phyloP scores from a whole-genome alignment of 345 rosid genomes.

The Lepidium africanum region DNA sequence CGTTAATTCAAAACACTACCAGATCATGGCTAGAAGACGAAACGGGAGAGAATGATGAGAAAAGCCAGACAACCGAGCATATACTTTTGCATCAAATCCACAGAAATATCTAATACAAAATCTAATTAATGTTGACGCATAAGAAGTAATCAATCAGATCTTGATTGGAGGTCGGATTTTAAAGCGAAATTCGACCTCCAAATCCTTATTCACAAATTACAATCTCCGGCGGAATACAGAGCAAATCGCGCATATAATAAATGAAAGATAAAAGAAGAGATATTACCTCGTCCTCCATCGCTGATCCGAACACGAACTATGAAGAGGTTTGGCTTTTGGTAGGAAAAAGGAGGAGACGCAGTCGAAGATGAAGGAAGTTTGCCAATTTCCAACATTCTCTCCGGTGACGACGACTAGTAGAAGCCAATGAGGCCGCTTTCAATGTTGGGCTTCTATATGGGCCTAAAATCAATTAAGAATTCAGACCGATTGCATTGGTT shows the following conservation, averaged over 20 bases:
- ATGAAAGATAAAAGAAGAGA: not conserved
- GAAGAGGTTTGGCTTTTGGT: not conserved
- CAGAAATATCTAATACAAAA: no score
- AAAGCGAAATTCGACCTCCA: not conserved
- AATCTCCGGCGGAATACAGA: conserved; percentile 1
- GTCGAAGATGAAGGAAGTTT: not conserved
- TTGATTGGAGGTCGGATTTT: not conserved
- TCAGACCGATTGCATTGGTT: not conserved
- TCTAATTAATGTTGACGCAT: not conserved
- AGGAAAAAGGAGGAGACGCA: conserved; percentile 1
- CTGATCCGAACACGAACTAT: conserved; percentile 10
- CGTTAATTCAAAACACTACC: not conserved
- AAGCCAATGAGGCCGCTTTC: conserved; percentile 8
- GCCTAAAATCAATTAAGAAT: not conserved
- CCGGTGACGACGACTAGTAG: conserved; percentile 14
- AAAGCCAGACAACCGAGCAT: not conserved
- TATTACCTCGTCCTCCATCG: conserved; percentile 26
- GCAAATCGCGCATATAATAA: not conserved
- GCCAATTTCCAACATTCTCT: not conserved
- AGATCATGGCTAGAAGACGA: not conserved
- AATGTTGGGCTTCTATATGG: conserved; percentile 8
- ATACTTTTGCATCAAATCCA: not conserved
- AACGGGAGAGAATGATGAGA: not conserved
- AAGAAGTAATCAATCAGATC: conserved; percentile 10
- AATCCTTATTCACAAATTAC: not conserved